A percentile compares a stretch with the other conserved stretches of the same genome.
These are phyloP conservation scores for Sclerotinia nivalis DNA, from an alignment of 2,329 filamentous ascomycete species.

Conservation along the genomic window DNA sequence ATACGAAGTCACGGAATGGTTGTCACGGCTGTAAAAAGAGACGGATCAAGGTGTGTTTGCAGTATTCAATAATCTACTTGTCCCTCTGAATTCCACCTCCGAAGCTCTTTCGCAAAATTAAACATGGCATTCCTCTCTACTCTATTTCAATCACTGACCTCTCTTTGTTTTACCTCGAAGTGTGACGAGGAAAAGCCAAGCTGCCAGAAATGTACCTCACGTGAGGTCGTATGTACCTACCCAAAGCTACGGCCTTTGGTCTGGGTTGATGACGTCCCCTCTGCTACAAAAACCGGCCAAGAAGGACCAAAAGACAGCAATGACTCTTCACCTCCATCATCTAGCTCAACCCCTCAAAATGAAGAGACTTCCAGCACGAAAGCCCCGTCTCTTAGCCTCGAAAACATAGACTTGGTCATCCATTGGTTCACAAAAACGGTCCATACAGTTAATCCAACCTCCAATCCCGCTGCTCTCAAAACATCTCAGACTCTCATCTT, in stretches of 20 bases:
- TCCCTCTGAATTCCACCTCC: background rate
- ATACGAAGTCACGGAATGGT: background rate
- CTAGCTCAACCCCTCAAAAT: background rate
- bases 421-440: constrained; percentile 13
- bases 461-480: background rate
- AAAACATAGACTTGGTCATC: background rate
- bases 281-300: background rate
- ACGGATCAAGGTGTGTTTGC: background rate
- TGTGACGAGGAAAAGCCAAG: background rate
- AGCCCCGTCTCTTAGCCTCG: background rate
- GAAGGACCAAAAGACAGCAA: background rate
- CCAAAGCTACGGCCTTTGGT: background rate
- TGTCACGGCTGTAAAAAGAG: background rate
- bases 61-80: background rate
- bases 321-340: background rate
- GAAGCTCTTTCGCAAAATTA: too few relatives aligned
- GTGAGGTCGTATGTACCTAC: background rate
- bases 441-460: background rate
- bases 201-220: background rate
- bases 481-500: background rate
- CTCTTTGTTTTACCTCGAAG: background rate
- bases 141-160: background rate
- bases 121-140: background rate
- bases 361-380: background rate
- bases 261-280: background rate